Evolutionary conservation across 2,329 filamentous ascomycete species (phyloP).

Genomic region (Microdochium bolleyi): DNA sequence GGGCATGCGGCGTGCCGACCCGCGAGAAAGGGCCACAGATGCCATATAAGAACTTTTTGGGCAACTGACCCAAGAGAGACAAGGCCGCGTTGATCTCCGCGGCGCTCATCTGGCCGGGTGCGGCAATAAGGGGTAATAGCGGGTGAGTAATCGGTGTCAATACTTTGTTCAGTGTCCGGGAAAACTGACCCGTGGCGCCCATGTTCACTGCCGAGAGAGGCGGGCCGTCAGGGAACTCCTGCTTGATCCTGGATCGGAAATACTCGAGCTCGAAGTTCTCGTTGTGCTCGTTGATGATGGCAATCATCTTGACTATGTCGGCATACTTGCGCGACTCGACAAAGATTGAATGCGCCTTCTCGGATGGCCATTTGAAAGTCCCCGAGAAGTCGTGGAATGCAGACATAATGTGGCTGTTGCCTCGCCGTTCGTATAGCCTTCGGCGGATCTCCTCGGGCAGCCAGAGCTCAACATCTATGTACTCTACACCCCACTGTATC

Average conservation of each 20-base stretch:
- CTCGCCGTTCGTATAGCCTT: constrained; percentile 59
- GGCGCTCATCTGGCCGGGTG: constrained; percentile 77
- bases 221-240: constrained; percentile 59
- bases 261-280: constrained; percentile 89
- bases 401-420: constrained; percentile 81
- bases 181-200: constrained; percentile 79
- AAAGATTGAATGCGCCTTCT: constrained; percentile 65
- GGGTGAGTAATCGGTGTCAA: constrained; percentile 87
- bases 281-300: constrained; percentile 71
- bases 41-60: constrained; percentile 72
- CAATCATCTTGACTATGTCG: constrained; percentile 88
- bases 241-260: constrained; percentile 70
- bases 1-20: constrained; percentile 60
- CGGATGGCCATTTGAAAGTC: constrained; percentile 73
- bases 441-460: constrained; percentile 68
- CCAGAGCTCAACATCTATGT: constrained; percentile 85
- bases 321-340: constrained; percentile 64
- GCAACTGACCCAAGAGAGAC: constrained; percentile 71
- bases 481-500: constrained; percentile 84
- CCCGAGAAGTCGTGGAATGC: constrained; percentile 86
- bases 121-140: constrained; percentile 73
- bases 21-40: constrained; percentile 64
- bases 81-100: constrained; percentile 78
- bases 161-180: constrained; percentile 74
- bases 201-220: constrained; percentile 81